Conservation (phyloP, 352 stramenopile species). For the Peronospora belbahrii region DNA sequence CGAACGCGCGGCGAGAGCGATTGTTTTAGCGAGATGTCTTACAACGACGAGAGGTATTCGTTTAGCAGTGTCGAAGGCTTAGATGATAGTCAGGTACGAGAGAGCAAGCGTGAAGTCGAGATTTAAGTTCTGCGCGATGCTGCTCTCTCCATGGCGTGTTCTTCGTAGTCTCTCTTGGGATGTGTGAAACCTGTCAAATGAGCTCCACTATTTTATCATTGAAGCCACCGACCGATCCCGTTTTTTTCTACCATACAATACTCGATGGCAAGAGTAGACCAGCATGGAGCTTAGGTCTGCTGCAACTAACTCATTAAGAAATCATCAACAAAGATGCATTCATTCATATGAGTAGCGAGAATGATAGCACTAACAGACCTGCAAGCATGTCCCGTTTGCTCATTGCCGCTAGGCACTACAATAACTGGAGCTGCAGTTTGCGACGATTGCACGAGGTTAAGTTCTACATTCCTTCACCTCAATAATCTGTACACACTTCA, state of each 20-base stretch:
- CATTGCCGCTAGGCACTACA: not conserved
- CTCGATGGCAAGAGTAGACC: not conserved
- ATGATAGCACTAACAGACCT: conserved; percentile 13
- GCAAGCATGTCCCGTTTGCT: conserved; percentile 2
- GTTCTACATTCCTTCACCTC: not conserved
- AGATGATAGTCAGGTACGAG: conserved; percentile 30
- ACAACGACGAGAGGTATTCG: conserved; percentile 78
- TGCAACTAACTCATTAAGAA: too few species aligned
- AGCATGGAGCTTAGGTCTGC: too few species aligned
- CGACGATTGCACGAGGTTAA: not conserved
- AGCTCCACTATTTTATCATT: conserved; percentile 19
- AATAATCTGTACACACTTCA: not conserved
- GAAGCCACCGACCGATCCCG: not conserved
- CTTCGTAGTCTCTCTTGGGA: conserved; percentile 10
- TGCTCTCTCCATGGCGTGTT: not conserved
- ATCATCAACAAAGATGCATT: conserved; percentile 3
- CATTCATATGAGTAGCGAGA: conserved; percentile 20
- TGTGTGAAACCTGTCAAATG: conserved; percentile 23
- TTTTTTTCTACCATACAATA: conserved; percentile 7
- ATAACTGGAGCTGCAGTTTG: not conserved
- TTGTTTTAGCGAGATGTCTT: conserved; percentile 73
- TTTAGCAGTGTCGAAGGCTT: conserved; percentile 45
- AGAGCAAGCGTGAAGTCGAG: conserved; percentile 52
- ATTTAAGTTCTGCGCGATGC: conserved; percentile 32
- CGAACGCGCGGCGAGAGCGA: conserved; percentile 49